Evolutionary conservation across 768 basidiomycete species (phyloP).

Genomic region (Cystobasidium tubakii): DNA sequence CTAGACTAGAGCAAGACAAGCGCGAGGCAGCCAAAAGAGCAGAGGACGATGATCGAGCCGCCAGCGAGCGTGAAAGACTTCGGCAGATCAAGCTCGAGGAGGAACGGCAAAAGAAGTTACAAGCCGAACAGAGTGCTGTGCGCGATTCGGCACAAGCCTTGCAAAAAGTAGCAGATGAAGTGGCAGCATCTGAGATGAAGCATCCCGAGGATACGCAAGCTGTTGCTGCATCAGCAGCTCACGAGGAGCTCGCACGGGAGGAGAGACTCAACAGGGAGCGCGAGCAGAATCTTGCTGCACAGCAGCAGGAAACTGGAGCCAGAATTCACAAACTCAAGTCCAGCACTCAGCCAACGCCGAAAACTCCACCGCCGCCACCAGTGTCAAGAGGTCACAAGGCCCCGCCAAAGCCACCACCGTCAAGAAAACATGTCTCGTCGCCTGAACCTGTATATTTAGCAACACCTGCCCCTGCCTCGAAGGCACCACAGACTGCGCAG

Average conservation of each 20-base stretch:
- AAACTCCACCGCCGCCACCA: conserved; percentile 50
- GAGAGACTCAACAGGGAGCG: conserved; percentile 68
- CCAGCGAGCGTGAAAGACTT: conserved; percentile 68
- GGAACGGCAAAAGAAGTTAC: conserved; percentile 50
- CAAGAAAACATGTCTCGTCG: not conserved
- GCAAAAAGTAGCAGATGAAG: conserved; percentile 40
- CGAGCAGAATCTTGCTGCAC: conserved; percentile 46
- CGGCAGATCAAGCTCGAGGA: conserved; percentile 68
- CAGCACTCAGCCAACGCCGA: conserved; percentile 38
- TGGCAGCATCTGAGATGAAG: conserved; percentile 14
- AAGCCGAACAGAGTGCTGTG: conserved; percentile 38
- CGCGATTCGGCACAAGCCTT: conserved; percentile 14
- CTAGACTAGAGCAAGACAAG: conserved; percentile 75
- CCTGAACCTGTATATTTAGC: not conserved
- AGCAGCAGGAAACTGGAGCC: conserved; percentile 58
- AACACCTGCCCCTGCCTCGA: no score
- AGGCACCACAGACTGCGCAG: not conserved
- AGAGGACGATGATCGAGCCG: conserved; percentile 68
- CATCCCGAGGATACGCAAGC: conserved; percentile 7
- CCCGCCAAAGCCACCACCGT: conserved; percentile 32
- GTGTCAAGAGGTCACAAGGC: conserved; percentile 44
- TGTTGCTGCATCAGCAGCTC: conserved; percentile 48
- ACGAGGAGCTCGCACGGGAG: conserved; percentile 63
- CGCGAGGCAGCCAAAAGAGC: conserved; percentile 84
- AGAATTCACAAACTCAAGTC: conserved; percentile 41